Conservation (phyloP, 257 asterid species). For the Scutellaria barbata region DNA sequence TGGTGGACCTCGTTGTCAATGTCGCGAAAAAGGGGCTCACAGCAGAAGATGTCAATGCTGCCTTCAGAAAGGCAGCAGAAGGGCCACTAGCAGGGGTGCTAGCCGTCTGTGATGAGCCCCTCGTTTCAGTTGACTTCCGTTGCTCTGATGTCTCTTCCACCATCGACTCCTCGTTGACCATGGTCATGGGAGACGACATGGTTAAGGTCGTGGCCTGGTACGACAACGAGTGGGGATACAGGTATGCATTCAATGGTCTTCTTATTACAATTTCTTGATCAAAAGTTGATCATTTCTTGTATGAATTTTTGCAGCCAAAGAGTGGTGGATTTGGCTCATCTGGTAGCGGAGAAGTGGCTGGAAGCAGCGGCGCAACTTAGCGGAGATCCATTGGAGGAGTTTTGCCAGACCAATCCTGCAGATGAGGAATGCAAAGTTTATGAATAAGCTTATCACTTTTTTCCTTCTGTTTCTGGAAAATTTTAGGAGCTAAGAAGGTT, state of each 20-base stretch:
- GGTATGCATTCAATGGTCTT: constrained; percentile 42
- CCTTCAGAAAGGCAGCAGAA: constrained; percentile 86
- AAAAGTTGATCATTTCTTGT: neutral
- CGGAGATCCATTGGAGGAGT: constrained; percentile 89
- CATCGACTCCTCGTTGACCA: constrained; percentile 86
- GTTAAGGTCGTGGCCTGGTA: constrained; percentile 99
- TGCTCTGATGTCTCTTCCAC: constrained; percentile 80
- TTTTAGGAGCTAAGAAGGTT: constrained; percentile 32
- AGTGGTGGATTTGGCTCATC: constrained; percentile 91
- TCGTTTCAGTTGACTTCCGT: constrained; percentile 85
- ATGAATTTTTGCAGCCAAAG: constrained; percentile 68
- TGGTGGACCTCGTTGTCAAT: constrained; percentile 84
- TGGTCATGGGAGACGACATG: constrained; percentile 99
- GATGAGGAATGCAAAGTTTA: constrained; percentile 91
- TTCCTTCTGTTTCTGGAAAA: constrained; percentile 17
- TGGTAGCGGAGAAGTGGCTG: constrained; percentile 86
- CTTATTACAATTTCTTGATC: too few relatives aligned
- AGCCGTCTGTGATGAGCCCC: constrained; percentile 72
- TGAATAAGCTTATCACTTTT: constrained; percentile 38
- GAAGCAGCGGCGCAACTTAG: constrained; percentile 57
- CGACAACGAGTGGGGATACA: constrained; percentile 98
- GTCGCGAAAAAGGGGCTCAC: constrained; percentile 79
- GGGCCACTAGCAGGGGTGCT: constrained; percentile 75
- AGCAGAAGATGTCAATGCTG: constrained; percentile 83
- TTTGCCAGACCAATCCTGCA: constrained; percentile 70